phyloP scores from a whole-genome alignment of 2,329 filamentous ascomycete species.

The Ophiostoma ips region DNA sequence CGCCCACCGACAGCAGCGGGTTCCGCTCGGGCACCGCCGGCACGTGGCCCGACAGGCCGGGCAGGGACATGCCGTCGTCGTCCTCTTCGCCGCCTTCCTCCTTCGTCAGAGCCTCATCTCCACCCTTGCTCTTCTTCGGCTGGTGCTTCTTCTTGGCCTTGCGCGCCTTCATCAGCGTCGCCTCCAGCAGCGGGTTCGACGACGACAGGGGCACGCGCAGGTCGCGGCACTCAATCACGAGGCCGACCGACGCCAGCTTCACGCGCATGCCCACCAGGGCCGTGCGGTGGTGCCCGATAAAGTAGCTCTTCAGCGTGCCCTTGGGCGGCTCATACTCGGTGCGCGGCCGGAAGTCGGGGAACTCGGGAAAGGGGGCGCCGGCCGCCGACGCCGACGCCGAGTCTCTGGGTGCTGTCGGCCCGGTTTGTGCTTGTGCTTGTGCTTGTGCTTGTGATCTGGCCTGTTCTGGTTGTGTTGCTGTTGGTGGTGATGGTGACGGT shows the following conservation, averaged over 20 bases:
- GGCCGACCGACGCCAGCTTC: constrained; percentile 64
- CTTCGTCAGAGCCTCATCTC: not conserved
- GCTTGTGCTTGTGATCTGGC: not conserved
- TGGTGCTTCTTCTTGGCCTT: not conserved
- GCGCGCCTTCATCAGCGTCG: constrained; percentile 45
- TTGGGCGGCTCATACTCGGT: constrained; percentile 54
- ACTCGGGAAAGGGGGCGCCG: not conserved
- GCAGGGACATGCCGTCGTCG: not conserved
- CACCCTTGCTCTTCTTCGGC: not conserved
- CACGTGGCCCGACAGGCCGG: constrained; percentile 6
- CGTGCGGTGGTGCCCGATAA: constrained; percentile 78
- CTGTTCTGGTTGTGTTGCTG: too few relatives aligned
- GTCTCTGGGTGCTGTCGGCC: not conserved
- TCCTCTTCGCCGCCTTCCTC: not conserved
- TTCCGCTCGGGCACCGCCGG: constrained; percentile 22
- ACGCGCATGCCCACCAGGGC: constrained; percentile 73
- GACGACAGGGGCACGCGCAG: constrained; percentile 81
- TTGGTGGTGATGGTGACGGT: not conserved
- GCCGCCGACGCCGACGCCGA: not conserved
- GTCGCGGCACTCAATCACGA: constrained; percentile 91
- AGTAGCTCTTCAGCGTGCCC: constrained; percentile 79
- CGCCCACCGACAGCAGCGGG: constrained; percentile 28
- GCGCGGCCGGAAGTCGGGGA: constrained; percentile 55
- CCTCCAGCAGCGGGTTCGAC: constrained; percentile 79
- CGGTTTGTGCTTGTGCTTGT: not conserved